Base-by-base conservation (phyloP, 768 basidiomycete genomes). In the Trametes sanguinea region DNA sequence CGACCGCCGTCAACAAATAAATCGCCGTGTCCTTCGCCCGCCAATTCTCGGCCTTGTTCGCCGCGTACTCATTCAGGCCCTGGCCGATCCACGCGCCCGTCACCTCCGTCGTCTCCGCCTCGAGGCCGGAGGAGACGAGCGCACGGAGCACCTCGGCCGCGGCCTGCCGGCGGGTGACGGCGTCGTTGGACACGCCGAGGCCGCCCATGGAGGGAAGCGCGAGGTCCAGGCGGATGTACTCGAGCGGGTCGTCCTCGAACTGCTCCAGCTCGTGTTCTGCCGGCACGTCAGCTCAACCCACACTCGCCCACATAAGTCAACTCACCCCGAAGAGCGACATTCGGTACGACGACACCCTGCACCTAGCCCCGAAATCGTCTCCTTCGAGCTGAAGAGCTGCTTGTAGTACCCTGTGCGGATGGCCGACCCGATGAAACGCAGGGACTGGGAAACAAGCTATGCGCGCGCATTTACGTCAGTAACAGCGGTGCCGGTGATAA, bases 241-340 rank as follows among this genome's bases (percentile, higher is more conserved):
- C 96, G 42, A 96, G 83, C 0, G 97, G 95, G 66, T 97, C 95
- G 63, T 98, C 97, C 75, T 97, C 95, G 69, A 99, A 98, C 73
- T 94, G 88, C 69, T 99, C 97, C 52, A 92, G 82, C 58, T 98
- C 95, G 66, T 94, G 90, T 42, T 90, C 88, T 84, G 60, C 37
- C 2, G 27, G 33, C 46, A 9, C 10, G 13, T 37, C 46, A 52
- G 44, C 7, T 13, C 42, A 6, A 10, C 6, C 29, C 30, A 33
- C 9, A 45, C 40, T 40, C 16, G 13, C 30, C 0, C 5, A 29
- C 42, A 43, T 71, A 76, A 60, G 11, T 13, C 0, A 40, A 7
- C 33, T 39, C 56, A 82, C 83, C 80, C 63, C 95, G 84, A 13
- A 98, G 80, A 13, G 84, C 79, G 61, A 97, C 92, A 68, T 97